Evolutionary conservation across 2,329 filamentous ascomycete species (phyloP), one percentile per base, ranked within the genome.

Genomic region (Epichloe amarillans): DNA sequence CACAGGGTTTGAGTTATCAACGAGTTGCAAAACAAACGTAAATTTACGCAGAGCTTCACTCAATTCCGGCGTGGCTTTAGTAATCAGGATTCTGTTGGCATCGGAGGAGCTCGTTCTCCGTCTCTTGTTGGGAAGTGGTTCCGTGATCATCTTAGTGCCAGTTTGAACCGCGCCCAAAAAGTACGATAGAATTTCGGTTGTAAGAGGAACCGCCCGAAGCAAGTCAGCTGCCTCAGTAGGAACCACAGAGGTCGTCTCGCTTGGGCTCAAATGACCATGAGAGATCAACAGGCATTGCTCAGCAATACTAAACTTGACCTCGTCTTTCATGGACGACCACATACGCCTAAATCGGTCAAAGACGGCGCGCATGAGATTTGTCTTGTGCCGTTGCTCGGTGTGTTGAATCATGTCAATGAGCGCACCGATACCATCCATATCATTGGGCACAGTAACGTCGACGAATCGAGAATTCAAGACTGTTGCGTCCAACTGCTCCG

Each of bases 11-110:
- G 89, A 91, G 46, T 79, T 80, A 62, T 97, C 90, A 15, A 97
- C 79, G 26, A 97, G 70, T 64, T 97, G 90, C 38, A 97, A 73
- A 11, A 96, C 86, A 61, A 95, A 82, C 0, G 90, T 95, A 50
- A 91, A 78, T 58, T 84, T 85, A 58, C 81, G 80, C 55, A 96
- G 75, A 6, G 83, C 77, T 46, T 76, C 74, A 56, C 78, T 79
- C 33, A 90, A 68, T 60, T 87, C 82, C 6, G 77, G 74, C 36
- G 81, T 79, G 51, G 82, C 77, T 55, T 82, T 79, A 14, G 76
- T 72, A 37, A 77, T 75, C 50, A 80, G 72, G 45, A 77, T 78
- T 50, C 72, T 71, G 50, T 80, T 76, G 56, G 79, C 76, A 56
- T 86, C 84, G 15, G 79, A 83, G 50, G 84, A 80, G 66, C 86